Conservation (phyloP, 495 filamentous ascomycete species). For the Staphylotrichum tortipilum region DNA sequence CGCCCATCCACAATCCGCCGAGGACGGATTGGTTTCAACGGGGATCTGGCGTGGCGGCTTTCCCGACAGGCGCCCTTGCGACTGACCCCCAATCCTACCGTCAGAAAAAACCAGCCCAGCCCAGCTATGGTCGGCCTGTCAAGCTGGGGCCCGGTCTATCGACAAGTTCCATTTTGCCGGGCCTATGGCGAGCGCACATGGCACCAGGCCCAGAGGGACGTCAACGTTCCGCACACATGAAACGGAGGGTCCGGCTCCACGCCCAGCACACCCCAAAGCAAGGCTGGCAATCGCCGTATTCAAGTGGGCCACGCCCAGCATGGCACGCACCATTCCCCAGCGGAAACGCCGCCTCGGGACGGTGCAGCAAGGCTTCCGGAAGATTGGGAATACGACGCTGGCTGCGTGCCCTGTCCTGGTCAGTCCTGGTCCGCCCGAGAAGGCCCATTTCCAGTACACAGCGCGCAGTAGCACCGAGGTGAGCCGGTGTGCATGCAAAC, state of each 20-base stretch:
- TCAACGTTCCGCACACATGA: slow-evolving; percentile 6
- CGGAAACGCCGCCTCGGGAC: not conserved
- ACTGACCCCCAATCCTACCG: too few relatives aligned
- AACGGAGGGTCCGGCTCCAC: slow-evolving; percentile 12
- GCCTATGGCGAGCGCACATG: slow-evolving; percentile 25
- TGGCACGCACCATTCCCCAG: not conserved
- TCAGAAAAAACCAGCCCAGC: not conserved
- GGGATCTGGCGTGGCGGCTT: too few relatives aligned
- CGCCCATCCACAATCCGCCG: slow-evolving; percentile 4
- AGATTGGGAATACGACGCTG: not conserved
- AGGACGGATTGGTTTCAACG: not conserved
- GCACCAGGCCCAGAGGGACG: slow-evolving; percentile 21
- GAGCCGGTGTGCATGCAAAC: slow-evolving; percentile 3
- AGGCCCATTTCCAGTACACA: too few relatives aligned
- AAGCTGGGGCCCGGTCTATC: too few relatives aligned
- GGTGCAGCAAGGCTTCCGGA: not conserved
- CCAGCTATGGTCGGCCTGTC: not conserved
- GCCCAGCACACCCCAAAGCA: too few relatives aligned
- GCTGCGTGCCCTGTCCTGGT: too few relatives aligned
- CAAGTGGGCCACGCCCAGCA: not conserved
- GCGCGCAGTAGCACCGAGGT: slow-evolving; percentile 3
- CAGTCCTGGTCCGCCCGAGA: too few relatives aligned
- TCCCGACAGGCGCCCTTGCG: too few relatives aligned
- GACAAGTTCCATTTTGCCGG: slow-evolving; percentile 21
- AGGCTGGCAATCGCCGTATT: not conserved